phyloP scores from a whole-genome alignment of 2,329 filamentous ascomycete species.

The Ceratocystiopsis brevicomis region DNA sequence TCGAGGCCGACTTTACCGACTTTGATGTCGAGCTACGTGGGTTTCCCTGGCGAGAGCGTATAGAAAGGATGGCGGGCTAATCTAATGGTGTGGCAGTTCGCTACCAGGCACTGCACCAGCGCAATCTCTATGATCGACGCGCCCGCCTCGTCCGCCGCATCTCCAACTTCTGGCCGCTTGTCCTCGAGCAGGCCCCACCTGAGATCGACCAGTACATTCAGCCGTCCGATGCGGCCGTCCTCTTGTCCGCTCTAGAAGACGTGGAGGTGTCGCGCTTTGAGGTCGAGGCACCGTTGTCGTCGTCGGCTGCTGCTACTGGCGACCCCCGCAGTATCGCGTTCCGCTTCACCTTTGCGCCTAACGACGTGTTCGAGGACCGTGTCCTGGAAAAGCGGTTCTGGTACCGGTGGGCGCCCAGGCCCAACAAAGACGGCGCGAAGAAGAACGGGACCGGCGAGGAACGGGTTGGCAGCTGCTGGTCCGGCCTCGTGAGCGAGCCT shows the following conservation, averaged over 20 bases:
- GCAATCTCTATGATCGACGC: conserved; percentile 60
- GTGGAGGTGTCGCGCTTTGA: conserved; percentile 68
- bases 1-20: conserved; percentile 72
- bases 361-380: conserved; percentile 63
- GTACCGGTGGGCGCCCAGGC: conserved; percentile 32
- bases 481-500: conserved; percentile 70
- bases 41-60: conserved; percentile 16
- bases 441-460: neutral
- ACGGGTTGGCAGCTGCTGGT: conserved; percentile 26
- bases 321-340: conserved; percentile 67
- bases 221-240: conserved; percentile 55
- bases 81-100: neutral
- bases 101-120: conserved; percentile 46
- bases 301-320: conserved; percentile 20
- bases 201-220: conserved; percentile 82
- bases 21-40: conserved; percentile 67
- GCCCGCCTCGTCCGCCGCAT: conserved; percentile 51
- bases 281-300: conserved; percentile 20
- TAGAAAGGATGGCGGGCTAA: neutral
- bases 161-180: conserved; percentile 84
- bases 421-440: neutral
- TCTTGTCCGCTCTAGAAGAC: conserved; percentile 47
- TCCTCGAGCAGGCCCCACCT: conserved; percentile 68
- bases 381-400: conserved; percentile 83
- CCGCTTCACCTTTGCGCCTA: conserved; percentile 60